Evolutionary conservation across 257 asterid genomes (phyloP).

Genomic region (Scutellaria galericulata): DNA sequence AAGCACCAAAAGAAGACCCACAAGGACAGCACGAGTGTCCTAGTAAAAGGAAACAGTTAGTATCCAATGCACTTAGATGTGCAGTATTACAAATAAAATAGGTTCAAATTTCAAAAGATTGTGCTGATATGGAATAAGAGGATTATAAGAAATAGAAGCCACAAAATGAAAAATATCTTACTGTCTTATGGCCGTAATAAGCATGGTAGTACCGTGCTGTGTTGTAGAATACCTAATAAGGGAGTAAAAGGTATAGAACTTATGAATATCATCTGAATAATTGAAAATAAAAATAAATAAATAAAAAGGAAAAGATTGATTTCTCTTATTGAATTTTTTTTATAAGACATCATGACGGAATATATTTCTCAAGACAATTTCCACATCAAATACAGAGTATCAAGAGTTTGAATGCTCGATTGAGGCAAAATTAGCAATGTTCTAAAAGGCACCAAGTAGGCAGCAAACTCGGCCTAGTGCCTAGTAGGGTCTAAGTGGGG

Average conservation of each 20-base stretch:
- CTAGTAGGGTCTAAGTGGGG: not conserved
- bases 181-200: constrained; percentile 95
- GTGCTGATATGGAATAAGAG: constrained; percentile 14
- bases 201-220: constrained; percentile 95
- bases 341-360: constrained; percentile 1
- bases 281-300: not conserved
- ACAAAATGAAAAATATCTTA: constrained; percentile 45
- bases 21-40: constrained; percentile 98
- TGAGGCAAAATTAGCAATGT: not conserved
- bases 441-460: not conserved
- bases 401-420: not conserved
- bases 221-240: constrained; percentile 76
- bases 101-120: constrained; percentile 3
- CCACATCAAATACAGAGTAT: not conserved
- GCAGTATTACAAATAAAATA: constrained; percentile 4
- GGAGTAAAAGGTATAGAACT: constrained; percentile 26
- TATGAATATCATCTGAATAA: constrained; percentile 24
- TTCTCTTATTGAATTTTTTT: not conserved
- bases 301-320: not conserved
- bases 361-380: not conserved
- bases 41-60: constrained; percentile 39
- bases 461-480: not conserved
- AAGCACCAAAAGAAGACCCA: constrained; percentile 86
- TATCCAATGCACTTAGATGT: constrained; percentile 17
- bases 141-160: constrained; percentile 18